Base-by-base conservation (phyloP, 177 flowering plant species). In the Vitis hybrid region DNA sequence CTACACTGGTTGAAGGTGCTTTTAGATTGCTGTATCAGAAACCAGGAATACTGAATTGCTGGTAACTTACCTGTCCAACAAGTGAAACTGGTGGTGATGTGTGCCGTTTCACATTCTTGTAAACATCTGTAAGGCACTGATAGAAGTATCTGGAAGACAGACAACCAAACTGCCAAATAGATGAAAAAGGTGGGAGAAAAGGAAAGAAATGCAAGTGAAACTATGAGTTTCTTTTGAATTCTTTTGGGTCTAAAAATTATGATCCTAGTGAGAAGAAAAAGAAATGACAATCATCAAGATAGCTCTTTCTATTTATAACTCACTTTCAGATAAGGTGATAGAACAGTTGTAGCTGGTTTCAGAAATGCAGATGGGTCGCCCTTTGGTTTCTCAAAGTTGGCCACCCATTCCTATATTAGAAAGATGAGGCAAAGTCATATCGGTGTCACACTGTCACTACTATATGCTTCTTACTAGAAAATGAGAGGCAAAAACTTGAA, bases 261-360 rank as follows among this genome's bases (percentile, higher is more conserved):
- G 30, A 59, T 11, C 15, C 39, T 19, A 13, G 9, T 14, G 21
- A 9, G 23, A 64, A 13, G 3, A 56, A 15, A 30, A 1, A 14
- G n/a, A 23, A 67, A 34, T 39, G 18, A 19, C 17, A 1, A 55
- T 21, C 12, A 12, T 14, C 56, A 69, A 39, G 2, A 64, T 61
- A 56, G 11, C 18, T 48, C 48, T 51, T 30, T 34, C 39, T 23
- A 3, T 6, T 23, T 15, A 51, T 56, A 58, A 79, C 97, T 84
- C 80, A 92, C 99, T 81, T 94, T 94, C 85, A 94, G 82, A 75
- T 94, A 94, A 18, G 97, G 97, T 34, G 97, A 94, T 51, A 94
- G 68, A 69, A 92, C 92, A 67, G 99, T 94, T 60, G 99, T 94
- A 74, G 97, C 97, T n/a, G 99, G 97, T 72, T 85, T 91, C 60